Evolutionary conservation across 2,329 filamentous ascomycete genomes (phyloP), one percentile per base, ranked within the genome.

Genomic region (Sporothrix curviconia): DNA sequence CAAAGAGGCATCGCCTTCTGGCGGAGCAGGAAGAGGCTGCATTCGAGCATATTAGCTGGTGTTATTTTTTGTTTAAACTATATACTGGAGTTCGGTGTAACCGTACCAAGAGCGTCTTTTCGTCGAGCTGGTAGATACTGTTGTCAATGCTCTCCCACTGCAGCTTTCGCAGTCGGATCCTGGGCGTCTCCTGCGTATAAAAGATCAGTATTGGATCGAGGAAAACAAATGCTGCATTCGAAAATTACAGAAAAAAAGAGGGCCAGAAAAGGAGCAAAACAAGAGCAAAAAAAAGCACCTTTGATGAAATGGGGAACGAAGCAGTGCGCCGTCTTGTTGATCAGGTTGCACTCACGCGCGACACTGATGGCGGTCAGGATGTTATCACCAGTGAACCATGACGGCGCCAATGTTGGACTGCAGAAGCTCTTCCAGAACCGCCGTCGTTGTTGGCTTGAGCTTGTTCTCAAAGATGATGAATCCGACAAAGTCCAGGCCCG

Each of bases 391-490:
- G 94, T 99, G 61, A n/a, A 95, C 95, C 94, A 99, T 99, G 53
- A 96, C 85, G 28, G 88, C 87, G 36, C 90, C 84, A 63, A 99
- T 96, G 57, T 88, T 88, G 7, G 95, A 92, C 54, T 86, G 78
- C 32, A 83, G 80, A 3, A 99, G 79, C 72, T 97, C 92, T 57
- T 87, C 81, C 25, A 99, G 83, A 34, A 96, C 88, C 1, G 80
- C 81, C 1, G 89, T 81, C 0, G 92, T 96, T 19, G 83, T 91
- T 1, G 89, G 86, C 71, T 99, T 99, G 60, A 99, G 76, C 73
- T 99, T 99, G 74, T 99, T 99, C 73, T 99, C 94, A 65, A 99
- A 99, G 55, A 99, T 87, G 67, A 99, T 97, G 73, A 99, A 99
- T 5, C 94, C 94, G 36, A 92, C 81, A 67, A 99, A 97, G 46